Evolutionary conservation across 2,329 filamentous ascomycete genomes (phyloP), one percentile per base, ranked within the genome.

Genomic region (Colletotrichum navitas): DNA sequence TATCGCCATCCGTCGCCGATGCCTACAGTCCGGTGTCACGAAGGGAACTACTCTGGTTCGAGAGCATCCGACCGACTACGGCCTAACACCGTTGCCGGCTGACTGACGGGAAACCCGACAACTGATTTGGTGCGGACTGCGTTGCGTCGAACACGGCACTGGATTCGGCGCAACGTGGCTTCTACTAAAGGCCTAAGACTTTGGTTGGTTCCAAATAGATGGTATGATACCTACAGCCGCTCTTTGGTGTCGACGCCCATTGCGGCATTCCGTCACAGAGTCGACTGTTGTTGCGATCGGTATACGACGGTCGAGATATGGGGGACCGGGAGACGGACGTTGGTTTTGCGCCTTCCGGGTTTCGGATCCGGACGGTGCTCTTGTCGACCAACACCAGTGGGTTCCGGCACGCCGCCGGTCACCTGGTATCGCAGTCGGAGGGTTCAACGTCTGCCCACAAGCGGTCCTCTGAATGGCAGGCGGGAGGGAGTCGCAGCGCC

Each of bases 401-500:
- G 5, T 59, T 39, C 1, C 59, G 41, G 36, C 65, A 68, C 14
- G 52, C 49, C 26, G 68, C 24, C 16, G 59, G 68, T 0, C 65
- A 14, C 3, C 58, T 68, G 0, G 63, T 39, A 12, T 52, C 64
- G 52, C 63, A 68, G 24, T 64, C 68, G 0, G 68, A 51, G 7
- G 63, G 67, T 4, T 51, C 8, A 26, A 45, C 29, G n/a, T 24
- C 6, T 18, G 58, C 34, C 63, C 14, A 18, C n/a, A 16, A n/a
- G 21, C 58, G 63, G 63, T 41, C 54, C 59, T 0, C 1, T 34
- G 64, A 64, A 68, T 32, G 43, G 2, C 11, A 52, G 63, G 8
- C 8, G n/a, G 24, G 64, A 71, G 41, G 18, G 68, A 71, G n/a
- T 71, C 58, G 51, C 68, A 71, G 0, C 68, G 68, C 0, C 58